Base-by-base conservation (phyloP, 2,329 filamentous ascomycete species). In the Colletotrichum paranaense region DNA sequence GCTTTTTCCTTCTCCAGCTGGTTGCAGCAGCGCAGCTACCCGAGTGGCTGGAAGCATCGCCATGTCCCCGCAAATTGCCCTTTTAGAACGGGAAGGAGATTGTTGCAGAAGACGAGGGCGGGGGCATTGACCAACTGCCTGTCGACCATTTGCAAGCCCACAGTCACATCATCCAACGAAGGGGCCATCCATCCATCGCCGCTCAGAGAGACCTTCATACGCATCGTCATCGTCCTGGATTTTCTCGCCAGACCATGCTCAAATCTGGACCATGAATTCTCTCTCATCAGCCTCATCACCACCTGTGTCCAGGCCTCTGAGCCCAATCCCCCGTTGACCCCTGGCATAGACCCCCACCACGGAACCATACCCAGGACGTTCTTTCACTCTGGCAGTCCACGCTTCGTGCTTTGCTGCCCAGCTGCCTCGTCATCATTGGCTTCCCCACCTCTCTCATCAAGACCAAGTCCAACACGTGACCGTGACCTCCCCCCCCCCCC, bases 101-200 rank as follows among this genome's bases (percentile, higher is more conserved):
- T 8, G 42, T n/a, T 16, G 2, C 42, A n/a, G 42, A 46, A 19
- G 19, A 28, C 16, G 12, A 35, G 32, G 12, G 38, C 14, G 14
- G 38, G 38, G 38, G 14, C 12, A 22, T 30, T 52, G 57, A 24
- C 64, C 64, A 72, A 67, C 68, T 62, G 63, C 22, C 46, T 30
- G 56, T 49, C 32, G 46, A 46, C 30, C 46, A 71, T 71, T 71
- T 60, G 35, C 63, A 71, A 71, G 63, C 56, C 38, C 22, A 11
- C 42, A 19, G 60, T 63, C 60, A 63, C 42, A 24, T 30, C 11
- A 32, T 19, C 26, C 26, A n/a, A 28, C 12, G 26, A 38, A 7
- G 38, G 16, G 22, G 30, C 30, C 30, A 3, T 32, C 46, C 7
- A 32, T 32, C 46, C 7, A 28, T 16, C n/a, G 38, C 26, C 7